A percentile compares a stretch with the other conserved stretches of the same genome.
Conservation (phyloP, 768 basidiomycete species). For the Infundibulicybe gibba region DNA sequence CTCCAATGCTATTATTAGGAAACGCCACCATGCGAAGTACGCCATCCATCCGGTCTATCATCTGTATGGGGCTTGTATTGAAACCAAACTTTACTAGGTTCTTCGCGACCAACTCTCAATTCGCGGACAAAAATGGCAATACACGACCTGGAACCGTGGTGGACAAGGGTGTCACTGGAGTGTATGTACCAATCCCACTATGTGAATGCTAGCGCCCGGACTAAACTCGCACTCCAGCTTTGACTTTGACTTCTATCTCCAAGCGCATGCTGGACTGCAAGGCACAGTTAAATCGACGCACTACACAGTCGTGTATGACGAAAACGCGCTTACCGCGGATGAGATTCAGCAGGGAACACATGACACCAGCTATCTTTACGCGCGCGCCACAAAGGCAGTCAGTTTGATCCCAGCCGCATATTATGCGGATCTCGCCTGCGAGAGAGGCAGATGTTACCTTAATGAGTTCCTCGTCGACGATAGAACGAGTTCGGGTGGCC, state of each 20-base stretch:
- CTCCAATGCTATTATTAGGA: conserved; percentile 25
- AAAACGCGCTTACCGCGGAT: conserved; percentile 60
- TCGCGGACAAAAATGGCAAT: conserved; percentile 67
- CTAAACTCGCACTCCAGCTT: conserved; percentile 34
- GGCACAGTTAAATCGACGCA: conserved; percentile 69
- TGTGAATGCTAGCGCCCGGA: conserved; percentile 6
- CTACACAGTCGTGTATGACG: conserved; percentile 76
- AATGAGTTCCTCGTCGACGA: conserved; percentile 29
- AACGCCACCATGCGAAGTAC: conserved; percentile 62
- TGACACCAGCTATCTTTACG: conserved; percentile 68
- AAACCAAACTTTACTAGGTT: conserved; percentile 32
- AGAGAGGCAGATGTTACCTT: conserved; percentile 9
- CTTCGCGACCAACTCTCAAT: conserved; percentile 46
- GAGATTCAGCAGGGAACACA: conserved; percentile 72
- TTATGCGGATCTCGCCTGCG: conserved; percentile 10
- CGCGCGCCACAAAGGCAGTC: conserved; percentile 77
- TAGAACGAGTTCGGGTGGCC: conserved; percentile 31
- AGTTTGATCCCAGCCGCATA: conserved; percentile 58
- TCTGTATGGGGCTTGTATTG: background rate
- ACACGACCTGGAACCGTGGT: conserved; percentile 79
- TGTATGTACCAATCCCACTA: conserved; percentile 34
- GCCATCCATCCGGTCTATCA: conserved; percentile 13
- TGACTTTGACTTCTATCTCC: conserved; percentile 49
- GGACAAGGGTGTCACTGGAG: conserved; percentile 72
- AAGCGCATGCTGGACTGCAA: conserved; percentile 48